Evolutionary conservation across 371 early-diverging fungal genomes (phyloP).

Genomic region (Mortierella sp.): DNA sequence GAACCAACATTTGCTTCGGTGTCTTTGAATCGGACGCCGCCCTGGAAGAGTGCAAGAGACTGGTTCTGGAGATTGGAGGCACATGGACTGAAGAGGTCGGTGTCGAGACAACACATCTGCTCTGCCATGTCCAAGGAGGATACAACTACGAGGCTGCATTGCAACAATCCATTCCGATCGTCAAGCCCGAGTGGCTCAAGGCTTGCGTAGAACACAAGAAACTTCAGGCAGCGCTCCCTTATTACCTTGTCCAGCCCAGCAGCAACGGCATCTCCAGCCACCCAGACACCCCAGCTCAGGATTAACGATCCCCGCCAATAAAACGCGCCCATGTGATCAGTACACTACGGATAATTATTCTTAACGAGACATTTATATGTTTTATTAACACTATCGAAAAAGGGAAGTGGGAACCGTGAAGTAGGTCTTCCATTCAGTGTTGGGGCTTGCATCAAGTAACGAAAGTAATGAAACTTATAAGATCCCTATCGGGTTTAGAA

Average conservation of each 20-base stretch:
- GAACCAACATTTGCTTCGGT: constrained; percentile 93
- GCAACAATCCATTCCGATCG: constrained; percentile 91
- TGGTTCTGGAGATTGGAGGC: constrained; percentile 89
- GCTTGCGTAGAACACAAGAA: constrained; percentile 91
- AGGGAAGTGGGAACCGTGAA: too few species aligned
- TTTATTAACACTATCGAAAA: too few species aligned
- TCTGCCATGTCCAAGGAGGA: constrained; percentile 87
- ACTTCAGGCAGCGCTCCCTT: constrained; percentile 77
- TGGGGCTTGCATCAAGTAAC: too few species aligned
- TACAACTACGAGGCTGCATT: constrained; percentile 89
- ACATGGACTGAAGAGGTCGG: constrained; percentile 86
- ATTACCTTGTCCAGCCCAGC: constrained; percentile 56
- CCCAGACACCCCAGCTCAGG: constrained; percentile 24
- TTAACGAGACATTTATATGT: too few species aligned
- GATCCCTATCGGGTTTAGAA: too few species aligned
- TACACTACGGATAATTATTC: too few species aligned
- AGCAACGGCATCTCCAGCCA: constrained; percentile 39
- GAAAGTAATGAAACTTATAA: too few species aligned
- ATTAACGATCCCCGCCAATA: too few species aligned
- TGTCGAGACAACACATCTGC: constrained; percentile 91
- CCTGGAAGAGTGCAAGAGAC: constrained; percentile 77
- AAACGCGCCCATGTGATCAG: too few species aligned
- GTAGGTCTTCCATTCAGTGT: too few species aligned
- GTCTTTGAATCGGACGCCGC: constrained; percentile 73
- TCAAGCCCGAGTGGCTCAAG: constrained; percentile 93